Base-by-base conservation (phyloP, 768 basidiomycete genomes). In the Psilocybe subaeruginosa region DNA sequence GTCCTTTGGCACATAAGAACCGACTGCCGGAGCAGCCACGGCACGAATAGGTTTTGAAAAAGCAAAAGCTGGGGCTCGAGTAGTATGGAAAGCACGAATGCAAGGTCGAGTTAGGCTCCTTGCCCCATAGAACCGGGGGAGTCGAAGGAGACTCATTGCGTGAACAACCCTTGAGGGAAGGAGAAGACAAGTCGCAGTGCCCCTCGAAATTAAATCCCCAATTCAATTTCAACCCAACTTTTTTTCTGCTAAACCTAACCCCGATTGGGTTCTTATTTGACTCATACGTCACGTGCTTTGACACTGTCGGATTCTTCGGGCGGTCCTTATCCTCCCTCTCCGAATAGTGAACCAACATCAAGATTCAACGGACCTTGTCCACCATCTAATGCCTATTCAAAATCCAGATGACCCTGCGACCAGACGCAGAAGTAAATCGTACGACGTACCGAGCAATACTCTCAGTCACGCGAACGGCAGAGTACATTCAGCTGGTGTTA, bases 21-120 rank as follows among this genome's bases (percentile, higher is more conserved):
- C 90, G 14, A 92, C 90, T 4, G 89, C 90, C 47, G 90, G 89
- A 12, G 85, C 86, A 41, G 91, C 91, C 58, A 91, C 82, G 16
- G 91, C 90, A 62, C 82, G 82, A 60, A 85, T 73, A 60, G 82
- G 77, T 58, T 76, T 78, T 4, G 74, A 70, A 49, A 82, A 76
- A 67, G 72, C 72, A 71, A 69, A 75, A 65, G 63, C 73, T 56
- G 69, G 69, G 27, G 70, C 62, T 27, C 73, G 74, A 47, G 78
- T 76, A 37, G 80, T 74, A 67, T 87, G 86, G 70, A 89, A 86
- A 60, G 78, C 74, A 49, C 87, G 86, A 61, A 69, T 63, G 58
- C 64, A 75, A 23, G 70, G 71, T 59, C 74, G 72, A 39, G 69
- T 50, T n/a, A 78, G 46, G 49, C 72, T 69, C 68, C 75, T 70